Evolutionary conservation across 768 basidiomycete genomes (phyloP).

Genomic region (Hypholoma fasciculare): DNA sequence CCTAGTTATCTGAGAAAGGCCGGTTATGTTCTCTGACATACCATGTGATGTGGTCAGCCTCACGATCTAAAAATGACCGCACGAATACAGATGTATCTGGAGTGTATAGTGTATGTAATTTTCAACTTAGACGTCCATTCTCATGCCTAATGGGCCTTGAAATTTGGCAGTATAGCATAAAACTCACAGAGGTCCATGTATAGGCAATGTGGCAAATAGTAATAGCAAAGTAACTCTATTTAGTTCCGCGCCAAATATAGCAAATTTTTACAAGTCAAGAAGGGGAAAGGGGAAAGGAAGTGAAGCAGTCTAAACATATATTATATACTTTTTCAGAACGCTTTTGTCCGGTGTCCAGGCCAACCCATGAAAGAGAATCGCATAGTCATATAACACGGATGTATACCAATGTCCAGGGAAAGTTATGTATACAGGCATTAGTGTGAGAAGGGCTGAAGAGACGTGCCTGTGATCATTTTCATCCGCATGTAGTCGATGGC

Average conservation of each 20-base stretch:
- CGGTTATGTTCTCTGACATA: neutral
- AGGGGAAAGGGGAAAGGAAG: neutral
- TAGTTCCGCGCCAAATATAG: neutral
- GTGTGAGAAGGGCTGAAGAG: neutral
- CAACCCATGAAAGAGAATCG: too few species aligned
- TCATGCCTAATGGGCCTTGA: too few species aligned
- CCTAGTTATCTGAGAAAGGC: neutral
- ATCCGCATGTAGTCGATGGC: slow-evolving; percentile 43
- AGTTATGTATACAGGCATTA: neutral
- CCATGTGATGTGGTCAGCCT: neutral
- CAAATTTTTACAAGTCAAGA: neutral
- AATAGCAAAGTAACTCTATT: neutral
- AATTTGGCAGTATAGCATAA: too few species aligned
- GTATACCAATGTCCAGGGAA: neutral
- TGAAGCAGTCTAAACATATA: too few species aligned
- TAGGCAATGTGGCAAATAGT: too few species aligned
- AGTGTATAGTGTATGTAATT: too few species aligned
- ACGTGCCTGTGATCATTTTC: neutral
- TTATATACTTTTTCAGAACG: too few species aligned
- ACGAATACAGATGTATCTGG: neutral
- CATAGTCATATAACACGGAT: neutral
- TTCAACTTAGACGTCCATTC: too few species aligned
- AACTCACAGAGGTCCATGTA: too few species aligned
- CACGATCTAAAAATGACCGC: neutral
- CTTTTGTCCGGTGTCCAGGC: too few species aligned